Evolutionary conservation across 306 rosid species (phyloP), one percentile per base, ranked within the genome.

Genomic region (Malus sieversii): DNA sequence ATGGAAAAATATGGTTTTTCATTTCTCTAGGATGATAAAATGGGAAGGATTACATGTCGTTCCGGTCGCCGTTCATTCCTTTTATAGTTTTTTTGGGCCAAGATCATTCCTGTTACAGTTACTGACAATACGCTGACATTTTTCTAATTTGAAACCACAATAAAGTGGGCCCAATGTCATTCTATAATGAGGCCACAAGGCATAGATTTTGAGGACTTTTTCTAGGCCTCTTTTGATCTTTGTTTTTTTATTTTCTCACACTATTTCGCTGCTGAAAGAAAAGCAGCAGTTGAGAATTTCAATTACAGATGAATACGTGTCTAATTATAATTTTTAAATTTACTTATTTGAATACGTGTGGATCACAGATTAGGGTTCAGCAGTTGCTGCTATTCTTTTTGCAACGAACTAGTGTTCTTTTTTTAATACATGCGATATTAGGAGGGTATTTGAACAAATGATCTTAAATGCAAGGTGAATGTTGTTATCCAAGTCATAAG

Each of bases 21-120:
- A 8, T 9, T 40, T 35, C 23, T 35, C 30, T 25, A 11, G 6
- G 53, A 29, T 75, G 40, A 78, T 65, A 42, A 67, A 62, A 58
- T 44, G 52, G 42, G 23, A 66, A 64, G 68, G 27, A 68, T 71
- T 67, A 66, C 77, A 78, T 69, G 65, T 46, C 82, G 38, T 35
- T 18, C 29, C 46, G 22, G n/a, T 72, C 48, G 65, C 75, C 75
- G 48, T 79, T 33, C 80, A 62, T 30, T 76, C 65, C 71, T 68
- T 73, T 12, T 73, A 66, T 84, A 67, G 40, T 15, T 16, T 44
- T 70, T 62, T 68, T 59, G 76, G 66, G 73, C 22, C 44, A 73
- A 76, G 57, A 68, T 30, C 25, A 20, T 22, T n/a, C 68, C 29
- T 45, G 22, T 32, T 20, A 5, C 4, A 61, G 66, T 25, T 23